Base-by-base conservation (phyloP, 768 basidiomycete species). In the Amanita jacksonii region DNA sequence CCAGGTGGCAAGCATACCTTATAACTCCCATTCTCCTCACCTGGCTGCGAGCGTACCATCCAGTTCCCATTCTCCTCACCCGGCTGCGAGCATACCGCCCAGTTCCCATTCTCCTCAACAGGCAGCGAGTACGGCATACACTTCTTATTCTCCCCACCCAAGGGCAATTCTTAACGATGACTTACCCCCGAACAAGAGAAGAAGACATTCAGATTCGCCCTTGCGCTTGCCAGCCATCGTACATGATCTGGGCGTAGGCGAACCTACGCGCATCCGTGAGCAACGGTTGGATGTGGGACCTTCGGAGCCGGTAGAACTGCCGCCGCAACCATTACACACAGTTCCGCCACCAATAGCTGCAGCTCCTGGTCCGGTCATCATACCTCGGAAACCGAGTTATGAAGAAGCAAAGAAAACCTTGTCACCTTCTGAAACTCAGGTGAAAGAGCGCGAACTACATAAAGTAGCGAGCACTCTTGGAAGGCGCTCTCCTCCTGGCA, bases 401-500 rank as follows among this genome's bases (percentile, higher is more conserved):
- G 41, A 45, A 25, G 23, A 19, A 15, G 10, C 41, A 39, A 25
- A 36, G 39, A 24, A 48, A 34, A 9, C 12, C 27, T 4, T 15
- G 32, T 24, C 25, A 43, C 19, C 43, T 36, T 15, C 40, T 40
- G 34, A 45, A 41, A 18, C 31, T 41, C 37, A 38, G 12, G 19
- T 28, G 5, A 41, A 27, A 40, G 41, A 54, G 41, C 51, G 49
- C 19, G 58, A 55, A 36, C 39, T 43, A 18, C 58, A 55, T 44
- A 52, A 56, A 24, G 46, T 62, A 18, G 50, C 60, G 40, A 64
- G 58, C 50, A 60, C 61, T 30, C 50, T 55, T 16, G 63, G 63
- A 16, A 58, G 67, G 47, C 55, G 73, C n/a, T 67, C 70, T 27
- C 70, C 74, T 41, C 72, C 72, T 2, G 72, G 72, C n/a, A 73